phyloP scores from a whole-genome alignment of 2,329 filamentous ascomycete species.

The Aspergillus unguis region DNA sequence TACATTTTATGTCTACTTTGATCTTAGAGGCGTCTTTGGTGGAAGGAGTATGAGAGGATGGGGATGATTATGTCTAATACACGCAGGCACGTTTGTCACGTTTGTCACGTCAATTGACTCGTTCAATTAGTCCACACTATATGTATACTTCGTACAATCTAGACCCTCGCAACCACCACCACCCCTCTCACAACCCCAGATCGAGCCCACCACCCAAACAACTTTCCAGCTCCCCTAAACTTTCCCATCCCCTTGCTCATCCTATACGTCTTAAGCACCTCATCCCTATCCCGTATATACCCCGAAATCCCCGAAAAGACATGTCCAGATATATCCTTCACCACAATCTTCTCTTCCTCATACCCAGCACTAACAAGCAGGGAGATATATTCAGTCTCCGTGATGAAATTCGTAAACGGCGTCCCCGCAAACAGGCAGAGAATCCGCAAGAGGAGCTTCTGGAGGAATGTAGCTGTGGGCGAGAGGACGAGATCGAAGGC shows the following conservation, averaged over 20 bases:
- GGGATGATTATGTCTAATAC: constrained; percentile 17
- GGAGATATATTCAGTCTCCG: constrained; percentile 44
- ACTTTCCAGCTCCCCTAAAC: constrained; percentile 29
- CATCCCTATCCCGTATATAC: constrained; percentile 43
- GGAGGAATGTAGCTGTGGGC: constrained; percentile 12
- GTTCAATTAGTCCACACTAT: background rate
- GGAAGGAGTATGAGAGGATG: constrained; percentile 10
- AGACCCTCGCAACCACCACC: constrained; percentile 38
- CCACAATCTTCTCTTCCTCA: constrained; percentile 36
- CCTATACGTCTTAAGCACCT: constrained; percentile 33
- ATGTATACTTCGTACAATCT: background rate
- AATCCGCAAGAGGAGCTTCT: constrained; percentile 38
- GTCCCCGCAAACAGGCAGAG: constrained; percentile 49
- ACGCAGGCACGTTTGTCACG: background rate
- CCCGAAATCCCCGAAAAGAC: constrained; percentile 51
- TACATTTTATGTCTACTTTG: background rate
- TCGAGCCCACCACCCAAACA: constrained; percentile 45
- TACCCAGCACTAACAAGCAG: constrained; percentile 52
- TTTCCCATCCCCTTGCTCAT: constrained; percentile 31
- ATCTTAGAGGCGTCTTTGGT: constrained; percentile 17
- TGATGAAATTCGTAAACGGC: constrained; percentile 51
- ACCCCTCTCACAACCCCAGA: constrained; percentile 38
- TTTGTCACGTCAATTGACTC: background rate
- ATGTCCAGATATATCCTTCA: constrained; percentile 52
- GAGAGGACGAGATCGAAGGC: constrained; percentile 54